Conservation (phyloP, 2,329 filamentous ascomycete species). For the Aulographum hederae region DNA sequence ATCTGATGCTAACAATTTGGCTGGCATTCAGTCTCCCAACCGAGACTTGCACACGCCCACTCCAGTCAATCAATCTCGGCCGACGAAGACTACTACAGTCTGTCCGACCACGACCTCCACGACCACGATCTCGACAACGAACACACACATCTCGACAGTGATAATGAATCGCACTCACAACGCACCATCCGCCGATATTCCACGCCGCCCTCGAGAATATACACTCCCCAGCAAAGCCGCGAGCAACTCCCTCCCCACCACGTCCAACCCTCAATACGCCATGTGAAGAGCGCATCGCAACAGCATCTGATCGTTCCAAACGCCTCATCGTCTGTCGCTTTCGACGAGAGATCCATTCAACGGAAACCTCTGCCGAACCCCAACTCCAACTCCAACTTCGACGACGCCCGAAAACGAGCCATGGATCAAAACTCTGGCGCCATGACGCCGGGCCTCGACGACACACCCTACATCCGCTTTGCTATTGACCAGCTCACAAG, state of each 20-base stretch:
- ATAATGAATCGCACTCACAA: slow-evolving; percentile 7
- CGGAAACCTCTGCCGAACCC: slow-evolving; percentile 7
- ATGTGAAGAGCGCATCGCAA: slow-evolving; percentile 3
- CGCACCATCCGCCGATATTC: slow-evolving; percentile 10
- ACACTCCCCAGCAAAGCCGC: slow-evolving; percentile 17
- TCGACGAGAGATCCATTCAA: slow-evolving; percentile 14
- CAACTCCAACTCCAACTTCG: slow-evolving; percentile 1
- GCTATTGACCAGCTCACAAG: slow-evolving; percentile 75
- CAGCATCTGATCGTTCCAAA: slow-evolving; percentile 4
- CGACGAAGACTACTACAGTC: slow-evolving; percentile 31
- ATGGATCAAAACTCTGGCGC: slow-evolving; percentile 19
- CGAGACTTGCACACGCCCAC: slow-evolving; percentile 19
- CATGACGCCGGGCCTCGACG: slow-evolving; percentile 57
- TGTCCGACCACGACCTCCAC: slow-evolving; percentile 16
- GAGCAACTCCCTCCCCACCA: slow-evolving; percentile 12
- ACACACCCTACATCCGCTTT: slow-evolving; percentile 76
- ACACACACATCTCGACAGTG: too few species aligned
- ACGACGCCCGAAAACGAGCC: not conserved
- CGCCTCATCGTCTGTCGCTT: slow-evolving; percentile 14
- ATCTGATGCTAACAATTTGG: not conserved
- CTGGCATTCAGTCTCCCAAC: slow-evolving; percentile 17
- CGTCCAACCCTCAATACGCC: slow-evolving; percentile 1
- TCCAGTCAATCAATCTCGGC: slow-evolving; percentile 29
- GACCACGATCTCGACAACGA: slow-evolving; percentile 17
- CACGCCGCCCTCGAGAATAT: slow-evolving; percentile 16